phyloP scores from a whole-genome alignment of 2,329 filamentous ascomycete genomes.

The Alternaria sp. region DNA sequence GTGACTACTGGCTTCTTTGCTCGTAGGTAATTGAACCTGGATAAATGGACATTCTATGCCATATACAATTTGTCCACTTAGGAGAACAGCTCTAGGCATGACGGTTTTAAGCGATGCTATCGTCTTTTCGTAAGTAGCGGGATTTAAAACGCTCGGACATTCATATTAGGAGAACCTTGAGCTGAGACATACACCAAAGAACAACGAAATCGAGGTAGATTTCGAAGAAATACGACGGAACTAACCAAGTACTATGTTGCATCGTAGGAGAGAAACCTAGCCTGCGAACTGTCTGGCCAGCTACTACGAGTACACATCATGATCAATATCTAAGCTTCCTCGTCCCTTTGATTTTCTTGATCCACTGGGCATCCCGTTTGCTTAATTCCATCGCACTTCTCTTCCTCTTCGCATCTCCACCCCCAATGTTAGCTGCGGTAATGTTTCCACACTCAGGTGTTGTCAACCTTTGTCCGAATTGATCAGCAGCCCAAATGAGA shows the following conservation, averaged over 20 bases:
- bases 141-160: background rate
- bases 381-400: constrained; percentile 44
- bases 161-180: background rate
- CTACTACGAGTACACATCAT: background rate
- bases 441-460: constrained; percentile 59
- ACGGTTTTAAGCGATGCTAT: background rate
- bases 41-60: too few relatives aligned
- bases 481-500: constrained; percentile 71
- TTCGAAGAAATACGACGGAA: background rate
- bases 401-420: constrained; percentile 30
- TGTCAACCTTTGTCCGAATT: constrained; percentile 65
- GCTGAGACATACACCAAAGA: background rate
- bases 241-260: background rate
- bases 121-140: background rate
- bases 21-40: too few relatives aligned
- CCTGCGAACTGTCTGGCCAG: background rate
- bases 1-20: too few relatives aligned
- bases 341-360: constrained; percentile 35
- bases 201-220: background rate
- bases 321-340: constrained; percentile 13
- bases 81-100: background rate
- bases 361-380: constrained; percentile 43
- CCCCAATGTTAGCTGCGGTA: constrained; percentile 34
- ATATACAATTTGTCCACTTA: too few relatives aligned
- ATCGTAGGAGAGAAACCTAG: background rate